phyloP scores from a whole-genome alignment of 306 rosid genomes.

The Cucumis melo region DNA sequence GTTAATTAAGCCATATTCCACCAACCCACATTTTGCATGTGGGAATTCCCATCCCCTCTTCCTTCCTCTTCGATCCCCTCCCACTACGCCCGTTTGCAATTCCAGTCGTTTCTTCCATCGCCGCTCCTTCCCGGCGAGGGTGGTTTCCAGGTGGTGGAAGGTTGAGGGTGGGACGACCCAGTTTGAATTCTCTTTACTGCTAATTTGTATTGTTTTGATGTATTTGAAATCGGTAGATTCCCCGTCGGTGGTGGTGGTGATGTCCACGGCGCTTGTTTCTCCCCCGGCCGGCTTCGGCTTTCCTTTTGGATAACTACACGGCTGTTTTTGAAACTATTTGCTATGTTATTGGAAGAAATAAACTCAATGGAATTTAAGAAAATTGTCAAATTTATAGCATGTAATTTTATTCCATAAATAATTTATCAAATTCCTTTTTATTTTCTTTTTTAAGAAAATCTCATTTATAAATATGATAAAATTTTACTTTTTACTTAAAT shows the following conservation, averaged over 20 bases:
- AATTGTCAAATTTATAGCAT: too few relatives aligned
- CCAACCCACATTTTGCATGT: background rate
- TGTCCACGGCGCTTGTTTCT: conserved; percentile 8
- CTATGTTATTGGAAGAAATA: too few relatives aligned
- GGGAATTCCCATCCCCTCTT: background rate
- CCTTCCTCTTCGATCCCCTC: background rate
- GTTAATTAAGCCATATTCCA: background rate
- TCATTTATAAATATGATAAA: too few relatives aligned
- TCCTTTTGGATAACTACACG: background rate
- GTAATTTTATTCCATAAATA: too few relatives aligned
- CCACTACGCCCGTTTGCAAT: too few relatives aligned
- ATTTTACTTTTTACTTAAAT: too few relatives aligned
- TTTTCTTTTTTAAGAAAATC: too few relatives aligned
- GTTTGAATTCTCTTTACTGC: background rate
- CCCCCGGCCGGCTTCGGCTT: background rate
- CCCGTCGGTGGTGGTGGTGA: conserved; percentile 14
- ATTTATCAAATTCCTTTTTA: too few relatives aligned
- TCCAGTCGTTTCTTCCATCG: background rate
- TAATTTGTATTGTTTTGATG: conserved; percentile 25
- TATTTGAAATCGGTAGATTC: conserved; percentile 29
- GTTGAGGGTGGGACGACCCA: too few relatives aligned
- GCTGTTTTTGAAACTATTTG: background rate
- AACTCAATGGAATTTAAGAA: too few relatives aligned
- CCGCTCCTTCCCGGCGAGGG: too few relatives aligned
- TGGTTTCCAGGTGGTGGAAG: background rate